Percentiles rank a stretch among this genome's conserved stretches.
These are phyloP conservation scores for Mallotus repandus DNA, from an alignment of 441 rosid species.

Conservation along the genomic window DNA sequence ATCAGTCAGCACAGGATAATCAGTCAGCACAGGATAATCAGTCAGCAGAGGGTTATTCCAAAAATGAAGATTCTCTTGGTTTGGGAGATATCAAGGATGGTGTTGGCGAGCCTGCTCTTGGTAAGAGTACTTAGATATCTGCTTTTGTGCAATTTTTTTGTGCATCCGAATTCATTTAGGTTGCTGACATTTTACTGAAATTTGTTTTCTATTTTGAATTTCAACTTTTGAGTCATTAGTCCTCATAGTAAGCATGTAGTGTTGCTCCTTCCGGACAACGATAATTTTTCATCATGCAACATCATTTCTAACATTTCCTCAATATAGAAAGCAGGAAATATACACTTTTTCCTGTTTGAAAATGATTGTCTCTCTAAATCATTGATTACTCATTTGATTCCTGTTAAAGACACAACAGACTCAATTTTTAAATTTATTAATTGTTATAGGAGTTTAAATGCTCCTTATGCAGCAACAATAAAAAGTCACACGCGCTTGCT, in stretches of 20 bases:
- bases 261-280: neutral
- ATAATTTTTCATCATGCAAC: neutral
- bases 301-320: neutral
- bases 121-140: conserved; percentile 43
- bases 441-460: conserved; percentile 10
- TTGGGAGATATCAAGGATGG: conserved; percentile 35
- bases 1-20: conserved; percentile 13
- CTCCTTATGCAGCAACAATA: conserved; percentile 17
- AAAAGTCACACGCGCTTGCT: conserved; percentile 32
- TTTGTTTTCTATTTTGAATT: neutral
- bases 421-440: neutral
- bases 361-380: neutral
- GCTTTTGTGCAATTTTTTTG: neutral
- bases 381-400: neutral
- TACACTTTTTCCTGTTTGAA: neutral
- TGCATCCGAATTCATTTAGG: neutral
- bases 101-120: conserved; percentile 39
- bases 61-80: conserved; percentile 28
- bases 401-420: neutral
- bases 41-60: conserved; percentile 23
- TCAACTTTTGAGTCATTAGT: neutral
- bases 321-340: neutral
- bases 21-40: neutral
- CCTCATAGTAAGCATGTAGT: neutral
- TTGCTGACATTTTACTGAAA: conserved; percentile 6